Base-by-base conservation (phyloP, 176 grass and related monocot genomes). In the Poa pratensis region DNA sequence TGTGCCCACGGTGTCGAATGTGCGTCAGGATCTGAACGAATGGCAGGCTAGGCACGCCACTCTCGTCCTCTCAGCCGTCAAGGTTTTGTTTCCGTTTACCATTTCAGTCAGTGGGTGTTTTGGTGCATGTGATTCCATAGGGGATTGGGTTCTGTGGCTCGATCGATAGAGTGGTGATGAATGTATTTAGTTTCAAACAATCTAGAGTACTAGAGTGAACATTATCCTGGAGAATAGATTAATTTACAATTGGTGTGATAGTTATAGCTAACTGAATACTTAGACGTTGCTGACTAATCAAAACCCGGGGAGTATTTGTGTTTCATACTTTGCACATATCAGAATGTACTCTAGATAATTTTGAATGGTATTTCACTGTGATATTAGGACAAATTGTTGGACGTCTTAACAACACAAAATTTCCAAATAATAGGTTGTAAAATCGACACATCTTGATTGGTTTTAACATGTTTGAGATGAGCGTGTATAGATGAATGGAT, bases 1-100 rank as follows among this genome's bases (percentile, higher is more conserved):
- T 77, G 86, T 91, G 63, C 93, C 90, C 9, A 96, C 97, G 10
- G 88, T 96, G 64, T 96, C 97, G 77, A 96, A 96, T 87, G 93
- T 99, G 67, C 91, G 97, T 61, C 97, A 99, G 91, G 97, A 99
- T 87, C 93, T 99, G 83, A 99, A 92, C 55, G 92, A 96, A 83
- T 99, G 97, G 92, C 97, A 96, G 93, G 86, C 97, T 58, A 94
- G 74, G 66, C 97, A 99, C 88, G 92, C 90, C 58, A 91, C 92
- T 24, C 90, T 99, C 45, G 90, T 99, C 74, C 94, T 99, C 71
- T 96, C 97, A 6, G 67, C 94, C 52, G 90, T 96, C 77, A 96
- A 99, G 97, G 97, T 99, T 76, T 54, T 77, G 45, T 65, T 8
- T 30, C 54, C 50, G 69, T 54, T 48, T 28, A 75, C 22, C 81